Conservation (phyloP, 108 stramenopile species). For the Licmophora abbreviata region DNA sequence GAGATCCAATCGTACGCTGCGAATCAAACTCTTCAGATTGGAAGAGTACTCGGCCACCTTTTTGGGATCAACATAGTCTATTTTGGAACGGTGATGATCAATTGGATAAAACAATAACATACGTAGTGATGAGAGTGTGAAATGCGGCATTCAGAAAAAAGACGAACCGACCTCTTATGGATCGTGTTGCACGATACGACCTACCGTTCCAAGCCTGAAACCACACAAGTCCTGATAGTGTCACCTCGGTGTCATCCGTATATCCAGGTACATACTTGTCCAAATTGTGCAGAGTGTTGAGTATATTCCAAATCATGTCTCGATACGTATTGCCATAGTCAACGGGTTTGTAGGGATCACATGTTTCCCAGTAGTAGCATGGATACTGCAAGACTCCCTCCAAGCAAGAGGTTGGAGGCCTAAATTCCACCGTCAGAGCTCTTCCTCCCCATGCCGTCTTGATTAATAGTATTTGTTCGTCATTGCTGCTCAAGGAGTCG, state of each 20-base stretch:
- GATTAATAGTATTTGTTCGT: constrained; percentile 18
- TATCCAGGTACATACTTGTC: constrained; percentile 10
- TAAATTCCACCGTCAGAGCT: constrained; percentile 25
- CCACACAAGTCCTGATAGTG: constrained; percentile 31
- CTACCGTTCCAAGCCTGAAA: constrained; percentile 45
- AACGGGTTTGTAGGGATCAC: not conserved
- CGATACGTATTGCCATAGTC: constrained; percentile 2
- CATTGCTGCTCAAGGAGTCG: constrained; percentile 10
- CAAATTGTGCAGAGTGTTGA: constrained; percentile 7
- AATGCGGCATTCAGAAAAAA: too few relatives aligned
- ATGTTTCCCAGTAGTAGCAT: constrained; percentile 1
- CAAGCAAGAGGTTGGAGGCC: constrained; percentile 30
- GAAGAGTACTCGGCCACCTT: constrained; percentile 17
- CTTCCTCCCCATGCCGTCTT: constrained; percentile 41
- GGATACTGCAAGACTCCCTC: too few relatives aligned
- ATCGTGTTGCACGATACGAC: too few relatives aligned
- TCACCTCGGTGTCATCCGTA: not conserved
- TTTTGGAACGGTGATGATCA: too few relatives aligned
- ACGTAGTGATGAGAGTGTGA: too few relatives aligned
- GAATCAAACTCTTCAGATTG: constrained; percentile 31
- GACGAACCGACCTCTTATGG: too few relatives aligned
- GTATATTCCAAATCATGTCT: constrained; percentile 12
- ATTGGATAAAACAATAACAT: too few relatives aligned
- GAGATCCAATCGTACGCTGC: constrained; percentile 28
- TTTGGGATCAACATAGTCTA: constrained; percentile 4